These are phyloP conservation scores for Diplodia seriata DNA, from an alignment of 2,329 filamentous ascomycete genomes.

Conservation along the genomic window DNA sequence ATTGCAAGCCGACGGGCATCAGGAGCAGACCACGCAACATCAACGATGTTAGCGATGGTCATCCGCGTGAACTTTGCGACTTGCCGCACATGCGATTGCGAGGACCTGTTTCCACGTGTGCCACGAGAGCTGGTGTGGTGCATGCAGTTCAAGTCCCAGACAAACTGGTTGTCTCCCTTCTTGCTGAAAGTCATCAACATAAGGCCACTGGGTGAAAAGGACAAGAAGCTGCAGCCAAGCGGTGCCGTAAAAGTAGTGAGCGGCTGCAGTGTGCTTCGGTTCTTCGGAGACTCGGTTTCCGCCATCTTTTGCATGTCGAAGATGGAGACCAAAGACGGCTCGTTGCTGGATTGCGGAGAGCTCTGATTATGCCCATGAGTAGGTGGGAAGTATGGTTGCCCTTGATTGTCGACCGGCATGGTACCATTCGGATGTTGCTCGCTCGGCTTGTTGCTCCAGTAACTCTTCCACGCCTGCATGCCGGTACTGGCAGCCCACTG, in stretches of 20 bases:
- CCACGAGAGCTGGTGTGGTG: conserved; percentile 51
- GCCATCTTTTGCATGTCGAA: conserved; percentile 70
- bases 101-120: conserved; percentile 44
- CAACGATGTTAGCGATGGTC: conserved; percentile 88
- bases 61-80: conserved; percentile 88
- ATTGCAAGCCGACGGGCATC: conserved; percentile 84
- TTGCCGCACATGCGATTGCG: conserved; percentile 68
- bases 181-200: conserved; percentile 79
- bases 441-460: conserved; percentile 66
- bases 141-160: conserved; percentile 77
- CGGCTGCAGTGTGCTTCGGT: conserved; percentile 63
- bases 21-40: conserved; percentile 85
- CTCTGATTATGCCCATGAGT: conserved; percentile 72
- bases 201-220: conserved; percentile 76
- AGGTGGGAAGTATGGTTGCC: conserved; percentile 70
- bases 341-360: conserved; percentile 59
- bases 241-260: conserved; percentile 74
- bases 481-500: conserved; percentile 81
- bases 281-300: conserved; percentile 55
- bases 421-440: conserved; percentile 36
- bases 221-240: conserved; percentile 80
- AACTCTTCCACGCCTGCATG: conserved; percentile 78
- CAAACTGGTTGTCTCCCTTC: conserved; percentile 82
- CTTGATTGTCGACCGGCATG: conserved; percentile 34
- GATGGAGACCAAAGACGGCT: conserved; percentile 77